Base-by-base conservation (phyloP, 116 monocot species). In the Dioscorea cayenensis region DNA sequence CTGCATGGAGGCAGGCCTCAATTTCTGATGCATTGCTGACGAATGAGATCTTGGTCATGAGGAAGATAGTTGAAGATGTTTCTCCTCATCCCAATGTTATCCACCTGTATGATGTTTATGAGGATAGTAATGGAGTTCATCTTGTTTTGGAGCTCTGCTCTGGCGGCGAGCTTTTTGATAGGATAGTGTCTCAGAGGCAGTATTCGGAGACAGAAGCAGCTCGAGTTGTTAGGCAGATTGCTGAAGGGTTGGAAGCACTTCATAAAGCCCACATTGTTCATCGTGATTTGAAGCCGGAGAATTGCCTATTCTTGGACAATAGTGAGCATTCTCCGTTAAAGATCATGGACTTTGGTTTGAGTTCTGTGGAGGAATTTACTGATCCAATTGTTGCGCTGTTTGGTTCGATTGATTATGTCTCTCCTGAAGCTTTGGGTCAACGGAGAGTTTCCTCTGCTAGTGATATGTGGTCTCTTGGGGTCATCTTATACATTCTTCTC, bases 391-490 rank as follows among this genome's bases (percentile, higher is more conserved):
- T 89, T 19, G 78, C 86, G 11, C 60, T 89, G 29, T 89, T 89
- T 77, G 89, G 89, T 28, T 89, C 89, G 6, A 89, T 89, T n/a
- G 89, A 89, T 89, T 89, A 89, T 75, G 86, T 89, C 3, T 89
- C 89, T 5, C 89, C 89, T 16, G 89, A 89, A 76, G 86, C 89
- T 62, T 48, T 89, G 12, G 80, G 81, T 19, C 72, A 72, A 48
- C 68, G 23, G 1, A 64, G 74, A 37, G 81, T 89, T 37, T 72
- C 86, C 12, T 21, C 81, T 58, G 82, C 82, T 20, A 89, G 89
- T 66, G 89, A 89, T 77, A 89, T 89, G 89, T 89, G 89, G 89
- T 82, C 89, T 14, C 71, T 89, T 59, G 89, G 89, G 48, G 89
- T 89, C 48, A 89, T 89, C 17, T 58, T 89, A 36, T 89, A 89